Evolutionary conservation across 148 eudicot genomes (phyloP).

Genomic region (Rhododendron griersonianum): DNA sequence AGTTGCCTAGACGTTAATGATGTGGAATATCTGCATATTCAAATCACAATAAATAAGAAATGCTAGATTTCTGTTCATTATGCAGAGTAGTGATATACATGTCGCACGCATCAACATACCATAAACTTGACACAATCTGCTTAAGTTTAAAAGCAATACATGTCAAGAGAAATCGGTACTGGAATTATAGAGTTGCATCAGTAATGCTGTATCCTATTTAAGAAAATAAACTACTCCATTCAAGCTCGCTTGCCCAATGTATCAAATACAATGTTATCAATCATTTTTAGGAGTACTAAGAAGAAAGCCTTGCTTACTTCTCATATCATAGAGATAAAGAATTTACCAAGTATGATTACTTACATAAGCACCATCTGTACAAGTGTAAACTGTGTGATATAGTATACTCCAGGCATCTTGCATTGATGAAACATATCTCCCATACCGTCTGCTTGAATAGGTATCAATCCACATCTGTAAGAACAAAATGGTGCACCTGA

Average conservation of each 20-base stretch:
- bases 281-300: not conserved
- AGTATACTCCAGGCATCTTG: slow-evolving; percentile 49
- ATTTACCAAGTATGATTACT: slow-evolving; percentile 12
- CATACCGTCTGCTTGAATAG: slow-evolving; percentile 40
- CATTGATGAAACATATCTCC: slow-evolving; percentile 31
- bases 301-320: not conserved
- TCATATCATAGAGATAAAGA: not conserved
- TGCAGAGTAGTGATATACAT: not conserved
- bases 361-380: slow-evolving; percentile 46
- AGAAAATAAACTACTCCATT: not conserved
- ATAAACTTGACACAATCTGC: not conserved
- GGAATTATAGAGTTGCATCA: not conserved
- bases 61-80: not conserved
- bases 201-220: not conserved
- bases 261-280: not conserved
- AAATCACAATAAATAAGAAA: not conserved
- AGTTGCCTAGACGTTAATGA: not conserved
- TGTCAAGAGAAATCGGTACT: not conserved
- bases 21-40: not conserved
- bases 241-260: not conserved
- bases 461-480: slow-evolving; percentile 37
- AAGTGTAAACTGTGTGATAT: slow-evolving; percentile 44
- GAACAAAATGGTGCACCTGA: not conserved
- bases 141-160: not conserved
- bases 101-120: not conserved